Evolutionary conservation across 306 rosid genomes (phyloP).

Genomic region (Hippophae gyantsensis): DNA sequence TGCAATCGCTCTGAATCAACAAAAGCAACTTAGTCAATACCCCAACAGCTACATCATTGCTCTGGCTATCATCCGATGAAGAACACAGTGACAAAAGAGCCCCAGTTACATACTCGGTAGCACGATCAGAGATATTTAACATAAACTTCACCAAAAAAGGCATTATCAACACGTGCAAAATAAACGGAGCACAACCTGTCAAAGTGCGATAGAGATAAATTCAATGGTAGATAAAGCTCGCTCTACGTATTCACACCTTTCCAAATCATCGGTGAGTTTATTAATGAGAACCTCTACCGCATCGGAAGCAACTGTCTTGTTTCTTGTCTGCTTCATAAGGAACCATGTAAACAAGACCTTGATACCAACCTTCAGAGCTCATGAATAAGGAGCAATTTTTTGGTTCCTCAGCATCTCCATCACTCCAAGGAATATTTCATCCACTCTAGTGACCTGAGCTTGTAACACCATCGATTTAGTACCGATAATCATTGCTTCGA

Average conservation of each 20-base stretch:
- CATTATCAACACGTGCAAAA: slow-evolving; percentile 62
- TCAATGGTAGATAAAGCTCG: slow-evolving; percentile 79
- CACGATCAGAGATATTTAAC: slow-evolving; percentile 67
- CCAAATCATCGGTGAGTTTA: slow-evolving; percentile 57
- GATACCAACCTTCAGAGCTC: slow-evolving; percentile 65
- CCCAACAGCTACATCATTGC: slow-evolving; percentile 79
- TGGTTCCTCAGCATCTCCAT: slow-evolving; percentile 48
- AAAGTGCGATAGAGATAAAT: slow-evolving; percentile 59
- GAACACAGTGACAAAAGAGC: slow-evolving; percentile 78
- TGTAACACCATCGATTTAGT: slow-evolving; percentile 60
- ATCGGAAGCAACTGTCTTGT: slow-evolving; percentile 58
- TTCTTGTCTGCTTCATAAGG: slow-evolving; percentile 62
- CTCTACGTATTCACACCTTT: slow-evolving; percentile 67
- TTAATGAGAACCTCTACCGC: slow-evolving; percentile 60
- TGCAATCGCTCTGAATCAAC: slow-evolving; percentile 85
- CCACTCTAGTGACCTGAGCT: slow-evolving; percentile 38
- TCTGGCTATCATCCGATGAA: slow-evolving; percentile 44
- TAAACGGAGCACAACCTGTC: slow-evolving; percentile 46
- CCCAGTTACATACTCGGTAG: slow-evolving; percentile 88
- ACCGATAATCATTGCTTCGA: slow-evolving; percentile 59
- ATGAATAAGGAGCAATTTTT: slow-evolving; percentile 29
- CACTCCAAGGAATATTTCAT: slow-evolving; percentile 64
- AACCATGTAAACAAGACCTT: slow-evolving; percentile 71
- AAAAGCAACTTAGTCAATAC: slow-evolving; percentile 68
- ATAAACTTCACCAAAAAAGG: slow-evolving; percentile 79